Evolutionary conservation across 139 green algal genomes (phyloP).

Genomic region (Dunaliella sp.): DNA sequence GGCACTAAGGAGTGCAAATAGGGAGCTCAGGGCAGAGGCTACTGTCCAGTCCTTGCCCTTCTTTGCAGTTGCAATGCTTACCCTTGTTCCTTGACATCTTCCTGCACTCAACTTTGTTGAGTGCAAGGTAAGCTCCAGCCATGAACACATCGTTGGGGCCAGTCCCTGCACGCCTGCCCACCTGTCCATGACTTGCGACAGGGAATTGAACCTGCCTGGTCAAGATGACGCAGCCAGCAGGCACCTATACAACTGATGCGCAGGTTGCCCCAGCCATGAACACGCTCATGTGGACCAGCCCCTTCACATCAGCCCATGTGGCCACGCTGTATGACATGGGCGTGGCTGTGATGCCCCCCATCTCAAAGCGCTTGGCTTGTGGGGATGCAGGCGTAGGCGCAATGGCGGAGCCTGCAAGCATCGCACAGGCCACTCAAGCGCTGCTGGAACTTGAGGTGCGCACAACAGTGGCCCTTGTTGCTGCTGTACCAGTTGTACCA

Average conservation of each 20-base stretch:
- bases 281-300: slow-evolving; percentile 92
- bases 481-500: too few relatives aligned
- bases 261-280: slow-evolving; percentile 96
- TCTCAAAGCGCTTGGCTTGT: slow-evolving; percentile 88
- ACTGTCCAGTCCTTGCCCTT: too few relatives aligned
- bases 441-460: not conserved
- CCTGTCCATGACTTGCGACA: not conserved
- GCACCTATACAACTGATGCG: slow-evolving; percentile 10
- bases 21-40: too few relatives aligned
- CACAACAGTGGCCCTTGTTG: too few relatives aligned
- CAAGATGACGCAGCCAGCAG: too few relatives aligned
- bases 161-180: not conserved
- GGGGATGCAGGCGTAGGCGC: slow-evolving; percentile 86
- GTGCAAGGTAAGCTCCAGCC: too few relatives aligned
- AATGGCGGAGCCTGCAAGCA: slow-evolving; percentile 67
- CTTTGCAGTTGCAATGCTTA: too few relatives aligned
- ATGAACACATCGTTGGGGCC: too few relatives aligned
- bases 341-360: slow-evolving; percentile 59
- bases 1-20: too few relatives aligned
- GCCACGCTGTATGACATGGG: slow-evolving; percentile 56
- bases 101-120: too few relatives aligned
- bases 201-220: not conserved
- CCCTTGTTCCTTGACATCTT: too few relatives aligned
- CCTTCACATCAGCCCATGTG: slow-evolving; percentile 83
- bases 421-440: slow-evolving; percentile 33